phyloP scores from a whole-genome alignment of 23 red algal species.

The Agarophyton chilense region DNA sequence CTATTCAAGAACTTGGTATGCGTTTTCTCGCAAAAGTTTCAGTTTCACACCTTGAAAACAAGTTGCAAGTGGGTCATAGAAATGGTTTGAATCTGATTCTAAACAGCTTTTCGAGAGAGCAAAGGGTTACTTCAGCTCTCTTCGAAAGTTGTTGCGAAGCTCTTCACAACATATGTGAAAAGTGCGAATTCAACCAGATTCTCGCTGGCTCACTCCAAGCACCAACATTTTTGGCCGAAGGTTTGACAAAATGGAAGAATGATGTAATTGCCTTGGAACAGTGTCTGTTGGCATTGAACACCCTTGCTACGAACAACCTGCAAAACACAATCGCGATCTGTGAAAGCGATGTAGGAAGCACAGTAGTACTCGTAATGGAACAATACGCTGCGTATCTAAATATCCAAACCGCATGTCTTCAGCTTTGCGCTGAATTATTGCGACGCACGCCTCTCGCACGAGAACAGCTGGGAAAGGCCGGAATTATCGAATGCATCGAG shows the following conservation, averaged over 20 bases:
- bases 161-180: slow-evolving; percentile 6
- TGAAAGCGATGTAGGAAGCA: not conserved
- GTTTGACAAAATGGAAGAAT: slow-evolving; percentile 18
- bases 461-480: slow-evolving; percentile 20
- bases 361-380: slow-evolving; percentile 1
- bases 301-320: not conserved
- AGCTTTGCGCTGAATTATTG: not conserved
- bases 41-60: not conserved
- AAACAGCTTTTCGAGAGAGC: not conserved
- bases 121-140: not conserved
- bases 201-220: not conserved
- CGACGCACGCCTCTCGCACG: not conserved
- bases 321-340: slow-evolving; percentile 17
- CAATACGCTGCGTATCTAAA: slow-evolving; percentile 17
- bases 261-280: not conserved
- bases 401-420: not conserved
- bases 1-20: slow-evolving; percentile 59
- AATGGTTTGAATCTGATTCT: slow-evolving; percentile 5
- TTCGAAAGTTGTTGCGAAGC: slow-evolving; percentile 19
- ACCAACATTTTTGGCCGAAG: not conserved
- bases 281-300: slow-evolving; percentile 1
- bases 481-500: slow-evolving; percentile 9
- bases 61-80: slow-evolving; percentile 16
- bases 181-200: slow-evolving; percentile 20
- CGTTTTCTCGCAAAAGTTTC: slow-evolving; percentile 28